Percentiles rank a stretch among this genome's conserved stretches.
phyloP scores from a whole-genome alignment of 1,139 yeast genomes.

The Debaryomyces sp. region DNA sequence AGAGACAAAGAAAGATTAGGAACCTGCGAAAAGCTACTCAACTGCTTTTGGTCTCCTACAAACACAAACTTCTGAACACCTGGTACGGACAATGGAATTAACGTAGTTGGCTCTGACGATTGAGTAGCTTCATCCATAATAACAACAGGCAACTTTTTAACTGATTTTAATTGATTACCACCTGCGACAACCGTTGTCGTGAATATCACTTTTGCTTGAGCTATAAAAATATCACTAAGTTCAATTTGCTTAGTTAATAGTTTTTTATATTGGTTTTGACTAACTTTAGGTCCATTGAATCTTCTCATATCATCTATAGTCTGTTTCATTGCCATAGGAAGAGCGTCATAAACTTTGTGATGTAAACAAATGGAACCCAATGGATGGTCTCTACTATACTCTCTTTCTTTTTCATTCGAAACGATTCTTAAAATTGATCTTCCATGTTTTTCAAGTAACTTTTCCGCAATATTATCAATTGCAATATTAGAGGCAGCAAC shows the following conservation, averaged over 20 bases:
- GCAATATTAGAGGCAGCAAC: slow-evolving; percentile 81
- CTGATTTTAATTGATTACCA: slow-evolving; percentile 59
- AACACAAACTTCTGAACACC: slow-evolving; percentile 69
- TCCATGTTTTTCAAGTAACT: slow-evolving; percentile 52
- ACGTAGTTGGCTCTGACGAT: slow-evolving; percentile 69
- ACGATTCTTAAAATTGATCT: slow-evolving; percentile 61
- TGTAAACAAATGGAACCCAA: slow-evolving; percentile 64
- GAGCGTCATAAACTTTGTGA: slow-evolving; percentile 54
- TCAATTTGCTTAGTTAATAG: slow-evolving; percentile 45
- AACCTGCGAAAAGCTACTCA: slow-evolving; percentile 67
- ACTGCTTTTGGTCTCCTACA: slow-evolving; percentile 72
- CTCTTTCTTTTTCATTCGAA: slow-evolving; percentile 62
- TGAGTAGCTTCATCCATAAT: slow-evolving; percentile 68
- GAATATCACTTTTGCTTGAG: slow-evolving; percentile 69
- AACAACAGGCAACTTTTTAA: slow-evolving; percentile 63
- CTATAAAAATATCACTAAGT: slow-evolving; percentile 51
- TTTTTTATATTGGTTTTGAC: slow-evolving; percentile 51
- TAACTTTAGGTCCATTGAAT: slow-evolving; percentile 39
- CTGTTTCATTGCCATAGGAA: slow-evolving; percentile 49
- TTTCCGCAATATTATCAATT: slow-evolving; percentile 76
- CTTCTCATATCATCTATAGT: slow-evolving; percentile 44
- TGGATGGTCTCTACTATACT: slow-evolving; percentile 57
- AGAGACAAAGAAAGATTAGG: slow-evolving; percentile 60
- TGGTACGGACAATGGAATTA: slow-evolving; percentile 69
- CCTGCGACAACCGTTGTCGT: slow-evolving; percentile 77